Conservation (phyloP, 2,329 filamentous ascomycete genomes). For the Rugonectria rugulosa region DNA sequence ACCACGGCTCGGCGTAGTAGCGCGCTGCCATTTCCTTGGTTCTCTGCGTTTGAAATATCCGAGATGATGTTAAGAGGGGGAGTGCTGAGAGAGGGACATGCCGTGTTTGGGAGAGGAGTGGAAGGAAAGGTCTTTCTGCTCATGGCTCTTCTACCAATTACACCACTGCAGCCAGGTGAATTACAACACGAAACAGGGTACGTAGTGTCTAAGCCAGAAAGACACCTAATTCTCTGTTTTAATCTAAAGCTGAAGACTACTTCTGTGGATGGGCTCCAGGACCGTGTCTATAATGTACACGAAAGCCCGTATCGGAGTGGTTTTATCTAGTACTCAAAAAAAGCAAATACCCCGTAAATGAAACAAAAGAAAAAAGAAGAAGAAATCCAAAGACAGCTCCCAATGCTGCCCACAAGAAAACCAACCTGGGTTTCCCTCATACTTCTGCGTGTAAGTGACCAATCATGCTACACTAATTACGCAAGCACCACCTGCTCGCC, state of each 20-base stretch:
- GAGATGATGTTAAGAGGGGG: background rate
- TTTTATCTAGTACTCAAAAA: constrained; percentile 5
- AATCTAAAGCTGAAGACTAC: background rate
- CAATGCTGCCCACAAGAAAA: background rate
- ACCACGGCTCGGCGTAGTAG: background rate
- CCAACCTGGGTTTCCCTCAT: background rate
- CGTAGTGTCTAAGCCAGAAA: background rate
- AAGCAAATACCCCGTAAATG: background rate
- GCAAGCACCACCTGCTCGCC: background rate
- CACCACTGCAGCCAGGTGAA: no score
- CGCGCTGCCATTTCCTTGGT: background rate
- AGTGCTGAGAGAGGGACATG: no score
- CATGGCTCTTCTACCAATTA: no score
- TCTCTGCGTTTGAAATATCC: background rate
- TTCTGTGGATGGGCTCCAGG: constrained; percentile 1
- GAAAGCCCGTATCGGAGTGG: background rate
- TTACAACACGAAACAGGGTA: no score
- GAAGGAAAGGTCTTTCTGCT: no score
- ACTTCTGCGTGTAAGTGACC: background rate
- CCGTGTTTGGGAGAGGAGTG: no score
- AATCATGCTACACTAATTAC: background rate
- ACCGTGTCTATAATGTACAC: constrained; percentile 16
- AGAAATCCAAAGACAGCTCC: no score
- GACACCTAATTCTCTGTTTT: background rate
- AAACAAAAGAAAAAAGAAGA: background rate